Evolutionary conservation across 495 filamentous ascomycete species (phyloP), one percentile per base, ranked within the genome.

Genomic region (Pseudomonodictys pantanalensis): DNA sequence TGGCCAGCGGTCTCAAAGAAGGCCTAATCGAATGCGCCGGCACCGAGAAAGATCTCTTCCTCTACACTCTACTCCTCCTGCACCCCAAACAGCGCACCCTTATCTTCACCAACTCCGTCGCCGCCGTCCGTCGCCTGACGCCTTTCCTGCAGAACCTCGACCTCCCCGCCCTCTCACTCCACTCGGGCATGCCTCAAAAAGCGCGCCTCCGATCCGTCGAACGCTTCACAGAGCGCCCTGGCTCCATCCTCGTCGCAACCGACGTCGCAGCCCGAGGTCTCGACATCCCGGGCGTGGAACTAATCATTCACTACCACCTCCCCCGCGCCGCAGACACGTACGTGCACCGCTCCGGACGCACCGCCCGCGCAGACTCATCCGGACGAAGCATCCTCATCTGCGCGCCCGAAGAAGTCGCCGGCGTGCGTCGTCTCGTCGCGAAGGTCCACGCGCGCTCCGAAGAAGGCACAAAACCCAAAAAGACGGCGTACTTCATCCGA

Each of bases 201-300:
- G 91, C 93, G n/a, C 90, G 93, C 25, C 78, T 98, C 18, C 86
- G 93, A 42, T 92, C 90, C 12, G 78, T 98, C 8, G 93, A 98
- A 68, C 87, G 89, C 22, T 97, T 97, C 74, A 74, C 74, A 10
- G 74, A 82, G 15, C 73, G 83, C 22, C 69, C 75, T 11, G 76
- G 81, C 50, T 83, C 87, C 2, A 88, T 97, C 50, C 82, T 98
- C 1, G 81, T 98, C 10, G 92, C 95, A 1, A 97, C 93, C 2
- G 93, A 98, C 69, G 92, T 97, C 41, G 95, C 93, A 0, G 92
- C 95, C n/a, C 85, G 93, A 58, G 93, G 93, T 68, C 84, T 98
- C 48, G 93, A 98, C 74, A 96, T 98, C 69, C 86, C 88, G 45
- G 83, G 82, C 26, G 89, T 97, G 41, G 84, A 96, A 50, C 79